Base-by-base conservation (phyloP, 306 rosid genomes). In the Lathyrus tuberosus region DNA sequence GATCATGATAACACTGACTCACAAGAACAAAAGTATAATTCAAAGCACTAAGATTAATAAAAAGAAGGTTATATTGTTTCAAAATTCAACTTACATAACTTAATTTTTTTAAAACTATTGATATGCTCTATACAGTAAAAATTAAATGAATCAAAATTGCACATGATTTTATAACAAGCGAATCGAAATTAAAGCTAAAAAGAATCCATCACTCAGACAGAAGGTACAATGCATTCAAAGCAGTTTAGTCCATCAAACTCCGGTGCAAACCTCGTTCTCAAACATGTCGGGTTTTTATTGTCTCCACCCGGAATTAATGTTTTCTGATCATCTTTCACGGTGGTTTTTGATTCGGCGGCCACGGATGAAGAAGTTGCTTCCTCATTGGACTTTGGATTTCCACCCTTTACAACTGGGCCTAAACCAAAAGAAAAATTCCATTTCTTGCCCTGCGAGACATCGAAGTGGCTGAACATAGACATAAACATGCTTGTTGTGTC, bases 221-320 rank as follows among this genome's bases (percentile, higher is more conserved):
- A 82, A 48, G 86, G 83, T 1, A 87, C 7, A 56, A 90, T 72
- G 51, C 77, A 84, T 59, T 87, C 93, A 26, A 87, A 90, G 66
- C 91, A 87, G 80, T 90, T 63, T 2, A 87, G 10, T 0, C 93
- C 93, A 43, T 90, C 96, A 1, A 90, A 46, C 79, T 87, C 96
- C 12, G 72, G 88, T 10, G 84, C 91, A 31, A 87, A 85, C 82
- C 89, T 85, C 7, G 83, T 82, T 70, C 20, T 46, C 12, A 60
- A 42, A 20, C 62, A 72, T 67, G 72, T 0, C 71, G 41, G 56
- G 31, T 53, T 49, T 64, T 46, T 28, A 24, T 68, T 40, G 5
- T 70, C 16, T n/a, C 40, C 82, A 24, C 13, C 22, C 9, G 70
- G 24, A 5, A 46, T 2, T 5, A 63, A 47, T 7, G 59, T 57